Evolutionary conservation across 257 asterid genomes (phyloP), one percentile per base, ranked within the genome.

Genomic region (Capsicum chinense): DNA sequence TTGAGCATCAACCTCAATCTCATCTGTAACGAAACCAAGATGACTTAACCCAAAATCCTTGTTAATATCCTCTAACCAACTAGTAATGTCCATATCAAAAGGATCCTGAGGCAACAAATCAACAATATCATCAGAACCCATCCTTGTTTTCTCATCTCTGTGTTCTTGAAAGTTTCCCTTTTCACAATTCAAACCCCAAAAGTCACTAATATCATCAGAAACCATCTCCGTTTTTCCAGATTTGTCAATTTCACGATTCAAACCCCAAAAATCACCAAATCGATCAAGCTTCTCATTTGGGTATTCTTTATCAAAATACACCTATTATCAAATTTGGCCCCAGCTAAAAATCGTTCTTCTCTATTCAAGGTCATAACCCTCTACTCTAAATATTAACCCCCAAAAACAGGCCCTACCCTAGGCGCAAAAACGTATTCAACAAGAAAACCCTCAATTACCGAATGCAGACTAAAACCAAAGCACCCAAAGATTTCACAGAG

Each of bases 101-200:
- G 96, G 96, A 89, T 94, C 96, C 52, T 17, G 71, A 4, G 98
- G 98, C 86, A 95, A 90, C 83, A 90, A 69, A 89, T 90, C 91
- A 88, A 76, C 92, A 80, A 93, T 85, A 89, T 92, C 90, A 35
- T 76, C 85, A 84, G 66, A 50, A 10, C 19, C 83, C 87, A 83
- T 88, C 85, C 86, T 92, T 70, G 87, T 74, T 87, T 83, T 84
- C 47, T 67, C 88, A 13, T 47, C 54, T 74, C 11, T 56, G 54
- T 10, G 21, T 52, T 83, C 79, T 9, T 35, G 59, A 74, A 57
- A 17, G 14, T 83, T 59, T 8, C 79, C 86, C 26, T 74, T 54
- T 64, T 80, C 84, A 58, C 80, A 59, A 80, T 47, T 67, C 47
- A 81, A 76, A n/a, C 81, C 71, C 85, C 83, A 50, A 66, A 71